phyloP scores from a whole-genome alignment of 495 filamentous ascomycete genomes.

The Aspergillus leporis region DNA sequence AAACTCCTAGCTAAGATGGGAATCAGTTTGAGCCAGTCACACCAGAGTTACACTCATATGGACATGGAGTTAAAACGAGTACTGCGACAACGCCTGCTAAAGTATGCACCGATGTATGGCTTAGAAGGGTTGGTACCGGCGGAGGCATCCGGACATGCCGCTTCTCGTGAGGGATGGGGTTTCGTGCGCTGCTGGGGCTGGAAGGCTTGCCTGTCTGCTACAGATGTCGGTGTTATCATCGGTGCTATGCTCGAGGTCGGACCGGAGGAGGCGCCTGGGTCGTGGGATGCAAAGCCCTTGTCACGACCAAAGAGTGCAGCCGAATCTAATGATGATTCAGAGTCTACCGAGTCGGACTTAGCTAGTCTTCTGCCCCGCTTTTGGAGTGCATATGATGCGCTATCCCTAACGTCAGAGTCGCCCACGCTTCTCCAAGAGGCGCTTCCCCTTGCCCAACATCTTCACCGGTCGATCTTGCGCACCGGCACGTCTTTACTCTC shows the following conservation, averaged over 20 bases:
- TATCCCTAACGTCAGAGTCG: constrained; percentile 50
- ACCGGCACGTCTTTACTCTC: constrained; percentile 88
- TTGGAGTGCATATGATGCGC: constrained; percentile 91
- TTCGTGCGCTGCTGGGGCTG: constrained; percentile 98
- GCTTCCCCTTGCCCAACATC: constrained; percentile 82
- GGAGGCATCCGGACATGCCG: constrained; percentile 51
- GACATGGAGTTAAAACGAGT: constrained; percentile 94
- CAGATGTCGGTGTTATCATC: constrained; percentile 86
- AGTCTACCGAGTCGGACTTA: constrained; percentile 34
- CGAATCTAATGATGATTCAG: constrained; percentile 34
- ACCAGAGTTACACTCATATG: constrained; percentile 96
- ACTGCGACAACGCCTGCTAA: constrained; percentile 79
- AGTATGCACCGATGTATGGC: constrained; percentile 87
- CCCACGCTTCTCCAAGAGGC: constrained; percentile 58
- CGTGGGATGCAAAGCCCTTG: constrained; percentile 40
- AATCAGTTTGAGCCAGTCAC: constrained; percentile 87
- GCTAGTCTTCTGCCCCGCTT: constrained; percentile 62
- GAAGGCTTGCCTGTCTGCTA: constrained; percentile 89
- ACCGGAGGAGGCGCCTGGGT: constrained; percentile 34
- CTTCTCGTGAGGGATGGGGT: constrained; percentile 81
- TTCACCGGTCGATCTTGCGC: constrained; percentile 90
- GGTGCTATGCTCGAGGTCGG: constrained; percentile 93
- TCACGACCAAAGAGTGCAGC: constrained; percentile 31
- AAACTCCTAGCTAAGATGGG: constrained; percentile 98
- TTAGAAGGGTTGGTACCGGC: constrained; percentile 87